Evolutionary conservation across 2,329 filamentous ascomycete species (phyloP).

Genomic region (Tolypocladium ovalisporum): DNA sequence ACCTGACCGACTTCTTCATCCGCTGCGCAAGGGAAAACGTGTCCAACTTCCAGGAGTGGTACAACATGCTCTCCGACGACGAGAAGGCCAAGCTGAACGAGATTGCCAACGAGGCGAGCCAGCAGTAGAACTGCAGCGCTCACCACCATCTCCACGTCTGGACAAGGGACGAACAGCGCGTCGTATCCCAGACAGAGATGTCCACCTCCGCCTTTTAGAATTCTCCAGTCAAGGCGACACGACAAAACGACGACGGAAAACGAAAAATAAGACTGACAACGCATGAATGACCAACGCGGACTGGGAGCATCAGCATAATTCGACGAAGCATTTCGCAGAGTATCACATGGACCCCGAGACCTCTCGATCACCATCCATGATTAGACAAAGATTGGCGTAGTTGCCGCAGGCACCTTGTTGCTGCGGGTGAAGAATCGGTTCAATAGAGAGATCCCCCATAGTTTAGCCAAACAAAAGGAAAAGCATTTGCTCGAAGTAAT

Average conservation of each 20-base stretch:
- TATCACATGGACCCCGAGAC: no score
- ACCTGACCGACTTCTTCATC: conserved; percentile 73
- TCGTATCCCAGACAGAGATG: no score
- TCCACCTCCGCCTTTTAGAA: not conserved
- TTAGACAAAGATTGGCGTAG: not conserved
- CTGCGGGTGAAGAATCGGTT: not conserved
- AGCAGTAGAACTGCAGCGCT: conserved; percentile 10
- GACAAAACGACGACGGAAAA: not conserved
- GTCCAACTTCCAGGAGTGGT: conserved; percentile 46
- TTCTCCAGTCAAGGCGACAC: not conserved
- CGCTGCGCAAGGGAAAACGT: conserved; percentile 43
- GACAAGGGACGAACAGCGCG: not conserved
- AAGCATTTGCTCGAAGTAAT: not conserved
- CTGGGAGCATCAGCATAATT: not conserved
- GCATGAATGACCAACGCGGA: not conserved
- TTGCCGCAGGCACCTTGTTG: not conserved
- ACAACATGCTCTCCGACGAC: conserved; percentile 40
- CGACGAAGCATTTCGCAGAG: not conserved
- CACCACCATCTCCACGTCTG: not conserved
- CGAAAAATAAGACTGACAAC: not conserved
- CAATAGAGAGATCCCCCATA: not conserved
- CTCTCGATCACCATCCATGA: no score
- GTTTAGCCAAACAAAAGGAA: not conserved
- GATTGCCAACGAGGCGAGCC: conserved; percentile 27
- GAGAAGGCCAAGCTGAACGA: conserved; percentile 47